These are phyloP conservation scores for Aspergillus kassunensis DNA, from an alignment of 495 filamentous ascomycete species.

Conservation along the genomic window DNA sequence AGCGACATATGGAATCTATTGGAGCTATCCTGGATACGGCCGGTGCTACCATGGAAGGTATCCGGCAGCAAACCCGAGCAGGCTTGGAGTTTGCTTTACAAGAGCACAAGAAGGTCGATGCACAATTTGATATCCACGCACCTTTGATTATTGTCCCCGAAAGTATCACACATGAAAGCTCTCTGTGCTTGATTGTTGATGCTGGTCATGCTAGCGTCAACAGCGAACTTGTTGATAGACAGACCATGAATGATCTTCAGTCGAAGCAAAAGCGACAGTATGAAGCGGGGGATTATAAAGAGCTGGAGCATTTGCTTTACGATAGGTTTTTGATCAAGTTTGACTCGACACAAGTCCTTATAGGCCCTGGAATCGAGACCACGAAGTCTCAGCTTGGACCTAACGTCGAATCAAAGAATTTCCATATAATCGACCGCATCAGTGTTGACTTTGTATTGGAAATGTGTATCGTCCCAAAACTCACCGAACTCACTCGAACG, in stretches of 20 bases:
- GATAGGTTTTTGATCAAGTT: slow-evolving; percentile 91
- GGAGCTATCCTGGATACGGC: slow-evolving; percentile 90
- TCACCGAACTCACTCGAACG: slow-evolving; percentile 88
- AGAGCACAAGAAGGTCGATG: slow-evolving; percentile 97
- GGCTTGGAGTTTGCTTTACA: slow-evolving; percentile 93
- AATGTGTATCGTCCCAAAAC: slow-evolving; percentile 89
- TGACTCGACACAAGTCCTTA: slow-evolving; percentile 88
- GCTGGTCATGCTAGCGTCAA: slow-evolving; percentile 92
- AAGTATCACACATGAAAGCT: slow-evolving; percentile 73
- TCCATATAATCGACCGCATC: slow-evolving; percentile 93
- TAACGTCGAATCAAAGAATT: slow-evolving; percentile 62
- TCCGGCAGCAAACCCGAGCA: slow-evolving; percentile 91
- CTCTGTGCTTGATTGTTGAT: slow-evolving; percentile 88
- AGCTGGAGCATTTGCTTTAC: slow-evolving; percentile 87
- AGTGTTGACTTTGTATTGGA: slow-evolving; percentile 93
- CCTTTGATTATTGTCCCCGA: slow-evolving; percentile 95
- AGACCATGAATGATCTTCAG: slow-evolving; percentile 82
- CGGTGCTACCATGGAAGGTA: slow-evolving; percentile 87
- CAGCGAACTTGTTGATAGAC: slow-evolving; percentile 87
- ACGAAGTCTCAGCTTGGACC: slow-evolving; percentile 79
- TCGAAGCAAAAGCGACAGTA: slow-evolving; percentile 85
- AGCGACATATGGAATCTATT: slow-evolving; percentile 97
- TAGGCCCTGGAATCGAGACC: slow-evolving; percentile 89
- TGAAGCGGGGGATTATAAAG: slow-evolving; percentile 81
- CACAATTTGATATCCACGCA: slow-evolving; percentile 90